Evolutionary conservation across 2,329 filamentous ascomycete species (phyloP).

Genomic region (Colletotrichum acutatum): DNA sequence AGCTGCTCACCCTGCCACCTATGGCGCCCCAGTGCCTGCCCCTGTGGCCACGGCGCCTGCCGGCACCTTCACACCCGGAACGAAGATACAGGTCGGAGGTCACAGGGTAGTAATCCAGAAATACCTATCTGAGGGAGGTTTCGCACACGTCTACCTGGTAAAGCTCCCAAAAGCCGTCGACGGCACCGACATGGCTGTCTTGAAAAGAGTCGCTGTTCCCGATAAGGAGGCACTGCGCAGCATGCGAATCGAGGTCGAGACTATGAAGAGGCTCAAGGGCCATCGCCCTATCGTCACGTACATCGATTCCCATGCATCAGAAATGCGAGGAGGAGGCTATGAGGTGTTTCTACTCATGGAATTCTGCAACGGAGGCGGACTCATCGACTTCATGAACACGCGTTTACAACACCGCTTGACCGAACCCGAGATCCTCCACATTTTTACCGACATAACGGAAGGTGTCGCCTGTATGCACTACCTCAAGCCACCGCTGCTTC

Average conservation of each 20-base stretch:
- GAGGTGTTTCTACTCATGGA: constrained; percentile 99
- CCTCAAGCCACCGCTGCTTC: constrained; percentile 89
- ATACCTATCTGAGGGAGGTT: constrained; percentile 97
- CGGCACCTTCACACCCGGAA: constrained; percentile 91
- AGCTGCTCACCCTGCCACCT: constrained; percentile 51
- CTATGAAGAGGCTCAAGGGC: constrained; percentile 99
- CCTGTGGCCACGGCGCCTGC: constrained; percentile 64
- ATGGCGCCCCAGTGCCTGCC: constrained; percentile 55
- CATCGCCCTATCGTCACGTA: constrained; percentile 97
- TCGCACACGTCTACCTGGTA: constrained; percentile 98
- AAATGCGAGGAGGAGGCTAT: constrained; percentile 91
- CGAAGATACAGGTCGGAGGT: constrained; percentile 94
- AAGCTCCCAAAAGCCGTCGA: constrained; percentile 82
- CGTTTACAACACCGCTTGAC: constrained; percentile 94
- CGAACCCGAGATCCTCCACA: constrained; percentile 96
- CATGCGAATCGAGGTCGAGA: constrained; percentile 99
- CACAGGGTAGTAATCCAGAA: constrained; percentile 96
- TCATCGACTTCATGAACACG: constrained; percentile 99
- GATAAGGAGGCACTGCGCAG: constrained; percentile 94
- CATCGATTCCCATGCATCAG: constrained; percentile 97
- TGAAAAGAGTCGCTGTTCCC: constrained; percentile 95
- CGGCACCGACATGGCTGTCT: constrained; percentile 82
- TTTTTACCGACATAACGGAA: constrained; percentile 95
- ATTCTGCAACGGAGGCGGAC: constrained; percentile 90
- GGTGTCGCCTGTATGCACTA: constrained; percentile 99